A percentile compares a stretch with the other conserved stretches of the same genome.
Evolutionary conservation across 2,329 filamentous ascomycete species (phyloP).

Genomic region (Epichloe sylvatica): DNA sequence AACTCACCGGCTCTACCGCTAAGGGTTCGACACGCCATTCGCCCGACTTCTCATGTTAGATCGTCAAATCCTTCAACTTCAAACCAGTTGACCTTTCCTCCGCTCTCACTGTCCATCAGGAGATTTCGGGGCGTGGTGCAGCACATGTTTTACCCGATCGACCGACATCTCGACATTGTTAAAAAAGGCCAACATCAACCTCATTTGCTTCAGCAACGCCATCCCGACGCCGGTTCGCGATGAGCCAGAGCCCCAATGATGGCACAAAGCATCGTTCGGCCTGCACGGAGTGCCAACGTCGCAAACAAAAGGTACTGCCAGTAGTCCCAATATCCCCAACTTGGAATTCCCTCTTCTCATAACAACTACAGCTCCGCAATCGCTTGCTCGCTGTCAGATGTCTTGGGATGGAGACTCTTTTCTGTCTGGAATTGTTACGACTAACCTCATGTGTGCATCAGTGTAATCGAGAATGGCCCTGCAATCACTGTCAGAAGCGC

Average conservation of each 20-base stretch:
- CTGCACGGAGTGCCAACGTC: constrained; percentile 29
- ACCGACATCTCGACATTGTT: not conserved
- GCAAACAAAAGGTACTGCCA: constrained; percentile 23
- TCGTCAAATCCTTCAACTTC: not conserved
- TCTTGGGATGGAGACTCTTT: not conserved
- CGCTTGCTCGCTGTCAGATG: not conserved
- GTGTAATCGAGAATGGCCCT: constrained; percentile 28
- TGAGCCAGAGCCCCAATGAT: constrained; percentile 8
- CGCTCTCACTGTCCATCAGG: not conserved
- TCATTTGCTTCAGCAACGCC: not conserved
- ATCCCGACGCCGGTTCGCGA: not conserved
- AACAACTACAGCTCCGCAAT: not conserved
- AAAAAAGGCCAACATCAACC: not conserved
- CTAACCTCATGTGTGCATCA: constrained; percentile 6
- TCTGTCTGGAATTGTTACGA: not conserved
- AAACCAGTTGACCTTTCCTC: not conserved
- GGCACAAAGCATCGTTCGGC: constrained; percentile 17
- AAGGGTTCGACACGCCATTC: not conserved
- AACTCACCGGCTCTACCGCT: not conserved
- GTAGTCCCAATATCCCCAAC: not conserved
- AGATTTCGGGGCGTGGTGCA: not conserved
- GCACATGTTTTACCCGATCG: not conserved
- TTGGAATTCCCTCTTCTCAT: not conserved
- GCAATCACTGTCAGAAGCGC: constrained; percentile 26
- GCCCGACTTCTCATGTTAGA: not conserved